Evolutionary conservation across 371 early-diverging fungal genomes (phyloP), one percentile per base, ranked within the genome.

Genomic region (Circinella umbellata): DNA sequence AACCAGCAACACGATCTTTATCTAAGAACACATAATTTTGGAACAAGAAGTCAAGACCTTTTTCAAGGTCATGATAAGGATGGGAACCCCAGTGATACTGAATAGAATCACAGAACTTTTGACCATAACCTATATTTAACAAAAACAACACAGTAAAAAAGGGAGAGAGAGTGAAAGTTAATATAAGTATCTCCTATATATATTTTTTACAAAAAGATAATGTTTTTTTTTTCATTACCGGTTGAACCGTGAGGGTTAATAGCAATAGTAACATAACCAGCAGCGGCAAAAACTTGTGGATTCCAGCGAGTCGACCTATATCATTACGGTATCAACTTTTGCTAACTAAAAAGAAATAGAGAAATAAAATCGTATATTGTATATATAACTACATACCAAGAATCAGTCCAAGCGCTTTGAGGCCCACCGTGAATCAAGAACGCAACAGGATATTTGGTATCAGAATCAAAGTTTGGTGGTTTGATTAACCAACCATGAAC

Each of bases 351-450:
- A 13, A 20, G 48, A 38, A n/a, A 61, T 62, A 62, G 20, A 42
- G 7, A 17, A 54, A 17, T 18, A 27, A 27, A 27, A 27, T 27
- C 27, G 27, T 27, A 27, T 27, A 27, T 27, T 27, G 2, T 27
- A 27, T 27, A 42, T n/a, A 34, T 64, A 57, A 20, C 65, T 27
- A 34, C 35, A 69, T 62, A 81, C 92, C 92, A 94, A 47, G 73
- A 77, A 73, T 94, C 91, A 47, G 71, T 68, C 80, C 90, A 95
- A 17, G 88, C 84, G 60, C 88, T 81, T 78, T 95, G 92, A 27
- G 95, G 95, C 0, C 95, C 95, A 34, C 95, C 95, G 71, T 95
- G 95, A 72, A 95, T 91, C 63, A 94, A 80, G 64, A 93, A 91
- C 9, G 93, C 94, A 6, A 94, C 79, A 20, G 95, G 95, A 61